These are phyloP conservation scores for Pisolithus sp. DNA, from an alignment of 768 basidiomycete genomes.

Conservation along the genomic window DNA sequence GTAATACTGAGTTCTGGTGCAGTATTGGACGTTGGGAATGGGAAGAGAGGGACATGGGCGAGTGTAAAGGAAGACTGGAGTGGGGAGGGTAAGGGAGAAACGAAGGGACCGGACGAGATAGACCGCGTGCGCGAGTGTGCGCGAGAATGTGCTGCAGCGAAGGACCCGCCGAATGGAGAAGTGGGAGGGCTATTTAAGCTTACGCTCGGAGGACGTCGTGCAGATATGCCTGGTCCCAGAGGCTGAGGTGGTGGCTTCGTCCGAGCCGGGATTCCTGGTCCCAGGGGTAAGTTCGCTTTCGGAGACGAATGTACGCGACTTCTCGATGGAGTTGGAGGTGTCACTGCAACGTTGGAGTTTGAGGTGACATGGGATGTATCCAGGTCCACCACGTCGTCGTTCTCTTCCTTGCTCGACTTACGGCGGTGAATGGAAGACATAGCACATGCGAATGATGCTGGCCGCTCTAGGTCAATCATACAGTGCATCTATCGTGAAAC, in stretches of 20 bases:
- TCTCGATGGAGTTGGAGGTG: conserved; percentile 17
- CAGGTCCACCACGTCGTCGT: conserved; percentile 20
- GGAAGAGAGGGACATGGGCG: conserved; percentile 16
- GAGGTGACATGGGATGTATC: neutral
- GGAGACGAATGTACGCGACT: conserved; percentile 24
- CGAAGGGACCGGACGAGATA: conserved; percentile 27
- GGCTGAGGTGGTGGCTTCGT: conserved; percentile 17
- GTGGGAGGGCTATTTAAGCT: conserved; percentile 23
- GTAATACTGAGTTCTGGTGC: conserved; percentile 13
- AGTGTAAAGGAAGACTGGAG: conserved; percentile 22
- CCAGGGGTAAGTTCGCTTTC: conserved; percentile 10
- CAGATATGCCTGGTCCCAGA: conserved; percentile 20
- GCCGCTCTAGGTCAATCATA: neutral
- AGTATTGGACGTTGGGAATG: conserved; percentile 16
- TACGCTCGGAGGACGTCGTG: conserved; percentile 19
- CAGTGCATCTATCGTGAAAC: neutral
- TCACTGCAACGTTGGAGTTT: conserved; percentile 1
- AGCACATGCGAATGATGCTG: neutral
- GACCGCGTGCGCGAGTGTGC: conserved; percentile 27
- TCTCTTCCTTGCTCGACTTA: conserved; percentile 39
- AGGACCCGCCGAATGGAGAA: conserved; percentile 28
- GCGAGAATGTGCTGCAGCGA: conserved; percentile 5
- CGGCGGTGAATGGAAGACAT: conserved; percentile 32
- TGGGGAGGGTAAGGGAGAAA: conserved; percentile 22
- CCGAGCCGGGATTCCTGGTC: conserved; percentile 18